Percentiles rank a stretch among this genome's conserved stretches.
Evolutionary conservation across 352 stramenopile genomes (phyloP).

Genomic region (Phytopythium chamaehyphon): DNA sequence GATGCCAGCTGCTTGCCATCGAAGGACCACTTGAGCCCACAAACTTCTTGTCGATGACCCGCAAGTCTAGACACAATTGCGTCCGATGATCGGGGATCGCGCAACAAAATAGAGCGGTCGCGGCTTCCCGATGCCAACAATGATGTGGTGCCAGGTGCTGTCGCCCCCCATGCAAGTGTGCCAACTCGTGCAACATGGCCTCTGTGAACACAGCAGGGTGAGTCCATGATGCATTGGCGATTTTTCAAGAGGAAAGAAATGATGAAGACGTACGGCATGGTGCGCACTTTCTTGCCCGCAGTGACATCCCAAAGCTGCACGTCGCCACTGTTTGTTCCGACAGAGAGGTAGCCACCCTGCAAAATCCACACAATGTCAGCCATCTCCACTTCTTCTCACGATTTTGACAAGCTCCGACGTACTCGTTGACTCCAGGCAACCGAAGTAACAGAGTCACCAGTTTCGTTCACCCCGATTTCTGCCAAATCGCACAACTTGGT

Average conservation of each 20-base stretch:
- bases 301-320: slow-evolving; percentile 95
- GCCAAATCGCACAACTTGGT: slow-evolving; percentile 92
- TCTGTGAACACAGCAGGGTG: slow-evolving; percentile 18
- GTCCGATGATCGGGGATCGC: slow-evolving; percentile 83
- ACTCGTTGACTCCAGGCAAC: slow-evolving; percentile 92
- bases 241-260: background rate
- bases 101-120: slow-evolving; percentile 92
- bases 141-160: slow-evolving; percentile 14
- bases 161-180: slow-evolving; percentile 89
- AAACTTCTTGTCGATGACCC: slow-evolving; percentile 89
- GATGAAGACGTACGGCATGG: slow-evolving; percentile 62
- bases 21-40: slow-evolving; percentile 96
- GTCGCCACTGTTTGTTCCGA: slow-evolving; percentile 93
- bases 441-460: slow-evolving; percentile 86
- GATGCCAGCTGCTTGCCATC: slow-evolving; percentile 90
- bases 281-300: slow-evolving; percentile 85
- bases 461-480: slow-evolving; percentile 11
- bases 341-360: slow-evolving; percentile 87
- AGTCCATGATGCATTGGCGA: background rate
- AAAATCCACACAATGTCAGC: background rate
- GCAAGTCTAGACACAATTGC: slow-evolving; percentile 51
- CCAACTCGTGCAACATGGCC: slow-evolving; percentile 92
- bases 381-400: slow-evolving; percentile 2
- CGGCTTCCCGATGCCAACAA: slow-evolving; percentile 93
- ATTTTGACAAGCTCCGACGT: slow-evolving; percentile 12